These are phyloP conservation scores for Aspergillus thermomutatus DNA, from an alignment of 2,329 filamentous ascomycete genomes.

Conservation along the genomic window DNA sequence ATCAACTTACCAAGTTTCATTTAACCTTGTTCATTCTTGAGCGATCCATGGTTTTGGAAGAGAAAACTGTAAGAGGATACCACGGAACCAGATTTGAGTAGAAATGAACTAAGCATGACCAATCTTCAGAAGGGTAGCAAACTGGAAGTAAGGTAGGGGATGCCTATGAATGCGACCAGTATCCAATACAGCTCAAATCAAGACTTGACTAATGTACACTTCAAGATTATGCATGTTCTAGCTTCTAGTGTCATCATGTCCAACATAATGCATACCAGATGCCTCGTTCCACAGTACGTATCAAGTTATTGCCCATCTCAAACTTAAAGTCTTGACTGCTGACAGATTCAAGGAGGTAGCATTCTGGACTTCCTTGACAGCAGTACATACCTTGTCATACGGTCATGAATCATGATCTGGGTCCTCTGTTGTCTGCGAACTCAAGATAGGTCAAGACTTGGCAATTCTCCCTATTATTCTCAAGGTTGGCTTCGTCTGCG, in stretches of 20 bases:
- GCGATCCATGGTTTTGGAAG: background rate
- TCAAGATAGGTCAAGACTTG: background rate
- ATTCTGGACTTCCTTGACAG: background rate
- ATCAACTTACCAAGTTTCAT: background rate
- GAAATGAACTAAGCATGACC: background rate
- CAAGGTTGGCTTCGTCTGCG: background rate
- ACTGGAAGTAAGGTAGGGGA: background rate
- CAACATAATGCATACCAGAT: background rate
- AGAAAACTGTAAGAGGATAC: background rate
- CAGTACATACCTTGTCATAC: background rate
- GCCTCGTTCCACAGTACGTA: background rate
- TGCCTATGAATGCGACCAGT: background rate
- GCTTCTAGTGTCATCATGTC: background rate
- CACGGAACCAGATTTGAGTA: background rate
- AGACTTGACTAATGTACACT: background rate
- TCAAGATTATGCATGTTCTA: background rate
- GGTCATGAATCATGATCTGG: background rate
- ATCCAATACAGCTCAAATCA: background rate
- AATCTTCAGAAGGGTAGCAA: background rate
- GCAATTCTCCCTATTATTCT: background rate
- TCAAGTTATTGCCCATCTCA: background rate
- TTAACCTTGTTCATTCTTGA: background rate
- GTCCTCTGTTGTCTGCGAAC: background rate
- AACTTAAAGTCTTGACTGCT: background rate
- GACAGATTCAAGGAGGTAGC: background rate